Percentiles rank a stretch among this genome's conserved stretches.
phyloP scores from a whole-genome alignment of 2,329 filamentous ascomycete genomes.

The Epichloe amarillans region DNA sequence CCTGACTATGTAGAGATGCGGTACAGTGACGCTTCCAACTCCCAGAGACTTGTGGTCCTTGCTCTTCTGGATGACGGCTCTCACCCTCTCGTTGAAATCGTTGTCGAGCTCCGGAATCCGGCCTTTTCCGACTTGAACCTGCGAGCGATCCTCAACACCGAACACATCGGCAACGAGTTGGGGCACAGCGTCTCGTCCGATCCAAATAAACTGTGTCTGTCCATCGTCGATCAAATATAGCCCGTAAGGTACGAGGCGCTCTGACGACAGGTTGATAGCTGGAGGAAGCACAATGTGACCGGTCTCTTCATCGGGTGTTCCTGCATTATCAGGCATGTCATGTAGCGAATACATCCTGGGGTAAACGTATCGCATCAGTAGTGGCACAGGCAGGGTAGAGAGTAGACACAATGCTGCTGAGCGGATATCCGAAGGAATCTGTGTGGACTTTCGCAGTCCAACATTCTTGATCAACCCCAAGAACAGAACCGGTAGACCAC shows the following conservation, averaged over 20 bases:
- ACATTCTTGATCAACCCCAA: constrained; percentile 93
- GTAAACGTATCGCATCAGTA: constrained; percentile 89
- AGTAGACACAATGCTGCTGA: constrained; percentile 85
- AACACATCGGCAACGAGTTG: constrained; percentile 85
- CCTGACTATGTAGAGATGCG: constrained; percentile 83
- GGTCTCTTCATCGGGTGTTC: constrained; percentile 70
- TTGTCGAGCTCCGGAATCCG: constrained; percentile 78
- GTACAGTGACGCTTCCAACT: constrained; percentile 84
- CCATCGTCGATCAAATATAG: constrained; percentile 95
- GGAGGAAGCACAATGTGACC: constrained; percentile 83
- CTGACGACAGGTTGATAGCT: constrained; percentile 73
- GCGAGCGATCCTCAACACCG: constrained; percentile 67
- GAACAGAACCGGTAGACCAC: constrained; percentile 80
- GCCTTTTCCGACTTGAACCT: constrained; percentile 84
- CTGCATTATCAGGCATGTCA: constrained; percentile 92
- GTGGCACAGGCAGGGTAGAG: constrained; percentile 82
- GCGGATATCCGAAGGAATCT: constrained; percentile 86
- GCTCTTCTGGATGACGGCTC: constrained; percentile 85
- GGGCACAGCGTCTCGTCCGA: constrained; percentile 83
- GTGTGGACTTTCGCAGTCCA: constrained; percentile 79
- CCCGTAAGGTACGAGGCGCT: constrained; percentile 76
- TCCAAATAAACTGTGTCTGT: constrained; percentile 95
- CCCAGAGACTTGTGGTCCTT: constrained; percentile 74
- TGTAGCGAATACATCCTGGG: constrained; percentile 75
- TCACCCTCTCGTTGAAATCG: constrained; percentile 91